Conservation (phyloP, 257 asterid genomes). For the Salvia rosmarinus region DNA sequence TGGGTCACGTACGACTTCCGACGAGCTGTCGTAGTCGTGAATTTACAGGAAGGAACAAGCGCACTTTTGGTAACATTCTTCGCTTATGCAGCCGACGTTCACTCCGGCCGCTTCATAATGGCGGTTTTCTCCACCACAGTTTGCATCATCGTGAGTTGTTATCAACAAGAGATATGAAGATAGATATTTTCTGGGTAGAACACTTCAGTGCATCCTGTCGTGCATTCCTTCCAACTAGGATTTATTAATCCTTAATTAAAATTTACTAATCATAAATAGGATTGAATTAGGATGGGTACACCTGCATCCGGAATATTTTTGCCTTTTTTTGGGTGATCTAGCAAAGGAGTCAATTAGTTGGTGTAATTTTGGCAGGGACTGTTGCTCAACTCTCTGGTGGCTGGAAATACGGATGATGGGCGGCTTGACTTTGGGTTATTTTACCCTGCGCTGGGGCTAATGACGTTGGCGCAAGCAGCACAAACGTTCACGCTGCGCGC, state of each 20-base stretch:
- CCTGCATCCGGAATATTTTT: too few species aligned
- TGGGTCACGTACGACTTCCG: neutral
- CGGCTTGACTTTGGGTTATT: neutral
- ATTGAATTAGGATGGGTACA: too few species aligned
- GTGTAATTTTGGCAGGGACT: constrained; percentile 20
- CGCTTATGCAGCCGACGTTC: constrained; percentile 7
- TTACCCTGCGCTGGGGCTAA: constrained; percentile 17
- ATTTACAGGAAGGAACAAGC: constrained; percentile 18
- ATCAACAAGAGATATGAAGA: too few species aligned
- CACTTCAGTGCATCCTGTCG: too few species aligned
- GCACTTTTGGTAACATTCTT: neutral
- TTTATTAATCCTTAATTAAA: too few species aligned
- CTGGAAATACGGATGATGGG: neutral
- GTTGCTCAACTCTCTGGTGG: neutral
- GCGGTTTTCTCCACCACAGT: constrained; percentile 3
- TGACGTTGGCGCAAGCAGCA: constrained; percentile 33
- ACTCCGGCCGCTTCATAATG: constrained; percentile 22
- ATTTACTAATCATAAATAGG: too few species aligned
- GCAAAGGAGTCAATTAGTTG: too few species aligned
- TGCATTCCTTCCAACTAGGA: too few species aligned
- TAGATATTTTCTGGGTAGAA: too few species aligned
- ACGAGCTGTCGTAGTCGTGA: constrained; percentile 7
- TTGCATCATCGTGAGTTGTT: constrained; percentile 4
- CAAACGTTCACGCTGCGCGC: neutral
- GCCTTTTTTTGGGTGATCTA: too few species aligned